Evolutionary conservation across 176 grass and related monocot species (phyloP).

Genomic region (Cenchrus americanus): DNA sequence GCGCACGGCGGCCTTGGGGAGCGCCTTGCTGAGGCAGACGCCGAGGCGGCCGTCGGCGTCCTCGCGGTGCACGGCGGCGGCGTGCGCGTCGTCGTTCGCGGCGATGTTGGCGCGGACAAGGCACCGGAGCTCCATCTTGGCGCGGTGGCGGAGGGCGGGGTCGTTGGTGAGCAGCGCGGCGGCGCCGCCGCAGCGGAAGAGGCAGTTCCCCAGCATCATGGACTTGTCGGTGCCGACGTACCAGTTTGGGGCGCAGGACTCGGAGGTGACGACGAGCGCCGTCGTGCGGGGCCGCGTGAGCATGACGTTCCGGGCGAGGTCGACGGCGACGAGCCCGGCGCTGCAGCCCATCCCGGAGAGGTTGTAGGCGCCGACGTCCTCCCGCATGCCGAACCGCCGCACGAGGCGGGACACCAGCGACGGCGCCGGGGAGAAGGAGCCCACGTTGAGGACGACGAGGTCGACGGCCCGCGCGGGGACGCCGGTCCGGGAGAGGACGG

Average conservation of each 20-base stretch:
- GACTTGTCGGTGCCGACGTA: constrained; percentile 91
- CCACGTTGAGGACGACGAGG: constrained; percentile 70
- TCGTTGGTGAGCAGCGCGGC: constrained; percentile 82
- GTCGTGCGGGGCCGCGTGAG: constrained; percentile 34
- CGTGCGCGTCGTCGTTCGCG: constrained; percentile 63
- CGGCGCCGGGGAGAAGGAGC: constrained; percentile 62
- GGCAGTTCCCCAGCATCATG: constrained; percentile 98
- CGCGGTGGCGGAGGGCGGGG: constrained; percentile 41
- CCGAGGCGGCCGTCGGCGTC: constrained; percentile 71
- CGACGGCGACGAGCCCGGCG: constrained; percentile 63
- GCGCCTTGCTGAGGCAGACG: constrained; percentile 84
- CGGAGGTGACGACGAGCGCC: constrained; percentile 69
- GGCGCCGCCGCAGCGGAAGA: constrained; percentile 85
- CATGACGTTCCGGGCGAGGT: constrained; percentile 68
- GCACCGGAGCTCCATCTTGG: constrained; percentile 80
- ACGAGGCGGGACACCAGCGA: constrained; percentile 60
- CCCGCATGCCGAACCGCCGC: constrained; percentile 59
- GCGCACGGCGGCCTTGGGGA: constrained; percentile 81
- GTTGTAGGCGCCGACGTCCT: constrained; percentile 71
- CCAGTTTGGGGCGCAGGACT: constrained; percentile 85
- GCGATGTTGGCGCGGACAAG: constrained; percentile 69
- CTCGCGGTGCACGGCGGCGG: constrained; percentile 70
- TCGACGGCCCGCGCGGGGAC: constrained; percentile 53
- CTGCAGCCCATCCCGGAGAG: constrained; percentile 89
- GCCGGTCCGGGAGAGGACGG: constrained; percentile 42